Percentiles rank a stretch among this genome's conserved stretches.
Conservation (phyloP, 208 protist species). For the Wallacemonas sp. region DNA sequence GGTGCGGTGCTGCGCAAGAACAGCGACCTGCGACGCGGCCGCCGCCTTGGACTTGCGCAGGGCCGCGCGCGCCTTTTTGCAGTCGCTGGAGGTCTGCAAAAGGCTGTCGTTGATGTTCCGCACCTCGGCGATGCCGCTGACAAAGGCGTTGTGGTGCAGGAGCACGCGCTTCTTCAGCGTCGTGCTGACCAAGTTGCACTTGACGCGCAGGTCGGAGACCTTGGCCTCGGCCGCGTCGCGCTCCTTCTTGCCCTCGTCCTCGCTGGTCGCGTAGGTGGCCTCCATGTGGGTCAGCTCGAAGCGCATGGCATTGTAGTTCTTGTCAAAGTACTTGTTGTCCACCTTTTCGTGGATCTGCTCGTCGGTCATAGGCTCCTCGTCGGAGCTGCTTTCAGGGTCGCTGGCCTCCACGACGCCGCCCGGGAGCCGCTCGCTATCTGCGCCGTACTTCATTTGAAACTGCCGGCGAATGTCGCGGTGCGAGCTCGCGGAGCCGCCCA, state of each 20-base stretch:
- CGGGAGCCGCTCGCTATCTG: conserved; percentile 22
- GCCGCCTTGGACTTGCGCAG: conserved; percentile 65
- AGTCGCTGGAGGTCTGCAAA: conserved; percentile 80
- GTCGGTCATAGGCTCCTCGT: conserved; percentile 78
- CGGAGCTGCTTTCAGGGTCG: conserved; percentile 58
- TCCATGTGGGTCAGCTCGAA: conserved; percentile 73
- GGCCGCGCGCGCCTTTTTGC: conserved; percentile 71
- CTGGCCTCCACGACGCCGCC: conserved; percentile 33
- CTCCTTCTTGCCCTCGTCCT: conserved; percentile 52
- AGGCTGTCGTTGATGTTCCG: conserved; percentile 72
- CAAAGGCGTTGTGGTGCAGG: conserved; percentile 68
- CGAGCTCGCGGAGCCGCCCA: conserved; percentile 28
- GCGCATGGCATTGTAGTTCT: conserved; percentile 68
- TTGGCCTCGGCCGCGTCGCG: conserved; percentile 56
- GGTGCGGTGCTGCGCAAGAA: conserved; percentile 60
- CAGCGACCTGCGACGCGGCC: conserved; percentile 49
- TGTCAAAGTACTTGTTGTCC: conserved; percentile 88
- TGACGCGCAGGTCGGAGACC: conserved; percentile 58
- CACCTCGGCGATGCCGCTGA: conserved; percentile 77
- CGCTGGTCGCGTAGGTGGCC: conserved; percentile 52
- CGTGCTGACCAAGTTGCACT: conserved; percentile 78
- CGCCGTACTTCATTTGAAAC: conserved; percentile 72
- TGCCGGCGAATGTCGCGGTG: conserved; percentile 52
- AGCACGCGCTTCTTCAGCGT: conserved; percentile 85
- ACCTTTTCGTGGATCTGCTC: conserved; percentile 82